These are phyloP conservation scores for Chalaropsis thielavioides DNA, from an alignment of 2,329 filamentous ascomycete species.

Conservation along the genomic window DNA sequence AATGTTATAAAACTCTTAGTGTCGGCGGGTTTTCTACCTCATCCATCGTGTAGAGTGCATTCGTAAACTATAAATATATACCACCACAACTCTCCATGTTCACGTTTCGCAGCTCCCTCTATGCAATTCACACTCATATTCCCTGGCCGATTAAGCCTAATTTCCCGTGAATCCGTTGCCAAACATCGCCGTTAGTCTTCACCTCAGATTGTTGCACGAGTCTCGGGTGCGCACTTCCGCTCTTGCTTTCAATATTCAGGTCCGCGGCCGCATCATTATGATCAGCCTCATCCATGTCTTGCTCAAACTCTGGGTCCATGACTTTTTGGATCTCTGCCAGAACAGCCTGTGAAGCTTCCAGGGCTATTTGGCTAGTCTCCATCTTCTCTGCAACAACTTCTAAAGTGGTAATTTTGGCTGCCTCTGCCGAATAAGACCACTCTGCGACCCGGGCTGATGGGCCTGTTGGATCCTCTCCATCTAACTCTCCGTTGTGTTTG, in stretches of 20 bases:
- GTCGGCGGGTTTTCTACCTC: background rate
- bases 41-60: background rate
- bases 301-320: constrained; percentile 27
- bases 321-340: constrained; percentile 37
- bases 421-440: constrained; percentile 47
- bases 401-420: constrained; percentile 43
- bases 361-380: constrained; percentile 41
- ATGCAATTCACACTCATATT: background rate
- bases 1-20: background rate
- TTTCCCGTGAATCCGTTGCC: constrained; percentile 39
- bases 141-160: constrained; percentile 36
- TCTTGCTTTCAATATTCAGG: constrained; percentile 8
- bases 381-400: constrained; percentile 45
- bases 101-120: background rate
- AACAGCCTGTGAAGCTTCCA: constrained; percentile 37
- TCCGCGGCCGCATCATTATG: background rate
- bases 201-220: background rate
- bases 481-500: constrained; percentile 16
- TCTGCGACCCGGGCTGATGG: constrained; percentile 32
- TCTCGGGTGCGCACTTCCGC: constrained; percentile 19
- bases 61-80: background rate
- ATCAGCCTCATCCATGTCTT: constrained; percentile 19
- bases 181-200: constrained; percentile 29
- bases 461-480: constrained; percentile 19
- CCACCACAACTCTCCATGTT: background rate